Base-by-base conservation (phyloP, 257 asterid species). In the Solanum pennellii region DNA sequence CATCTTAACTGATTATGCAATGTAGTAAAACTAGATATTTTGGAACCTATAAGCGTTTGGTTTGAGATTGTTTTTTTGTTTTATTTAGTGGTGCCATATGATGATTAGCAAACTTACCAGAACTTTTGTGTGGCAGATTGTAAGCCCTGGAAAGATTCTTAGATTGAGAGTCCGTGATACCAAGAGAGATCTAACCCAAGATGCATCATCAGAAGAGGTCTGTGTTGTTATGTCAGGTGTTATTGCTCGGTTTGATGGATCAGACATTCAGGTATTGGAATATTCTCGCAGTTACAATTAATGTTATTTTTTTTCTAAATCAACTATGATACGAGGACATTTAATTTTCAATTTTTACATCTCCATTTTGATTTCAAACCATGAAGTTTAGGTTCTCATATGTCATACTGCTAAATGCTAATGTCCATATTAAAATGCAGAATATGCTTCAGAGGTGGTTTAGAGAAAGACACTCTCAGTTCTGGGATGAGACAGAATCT, bases 191-290 rank as follows among this genome's bases (percentile, higher is more conserved):
- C 87, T 90, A 29, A 89, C 90, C 6, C 95, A 90, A 80, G 96
- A 94, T 76, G 80, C 93, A 60, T 91, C 98, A 0, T 89, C 93
- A 10, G 98, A 96, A 92, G 99, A 94, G 92, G 94, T 97, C 89
- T 95, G 99, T 71, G 91, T 94, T 80, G 97, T 97, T 89, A 93
- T 94, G 98, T 91, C 95, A 23, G 95, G 97, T 62, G 94, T 93
- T 47, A 86, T 97, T 91, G 98, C 98, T 80, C 96, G 98, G 23
- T 92, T 97, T 89, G 98, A 95, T 87, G 99, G 99, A 88, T 92
- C 98, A 62, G 98, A 96, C 83, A 93, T 97, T 87, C 96, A 93
- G 99, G 99, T 97, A 56, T n/a, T 69, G 45, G 0, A 33, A 49
- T 49, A 31, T 10, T 80, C 69, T 45, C 42, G 16, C 18, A 12